A percentile compares a stretch with the other conserved stretches of the same genome.
Conservation (phyloP, 2,329 filamentous ascomycete species). For the Sclerotinia borealis region DNA sequence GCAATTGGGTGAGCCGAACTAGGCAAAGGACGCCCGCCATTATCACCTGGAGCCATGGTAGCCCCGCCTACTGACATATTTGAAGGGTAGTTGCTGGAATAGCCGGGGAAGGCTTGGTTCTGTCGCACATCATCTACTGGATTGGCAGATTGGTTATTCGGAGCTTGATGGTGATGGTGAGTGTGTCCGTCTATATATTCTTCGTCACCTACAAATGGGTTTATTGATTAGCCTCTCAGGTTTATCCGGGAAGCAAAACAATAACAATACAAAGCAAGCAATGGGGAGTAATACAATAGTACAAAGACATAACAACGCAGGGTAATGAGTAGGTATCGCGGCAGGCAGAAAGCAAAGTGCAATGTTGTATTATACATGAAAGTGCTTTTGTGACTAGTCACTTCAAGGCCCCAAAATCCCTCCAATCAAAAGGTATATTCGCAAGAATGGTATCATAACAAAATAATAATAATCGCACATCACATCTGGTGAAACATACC, state of each 20-base stretch:
- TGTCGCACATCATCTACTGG: conserved; percentile 64
- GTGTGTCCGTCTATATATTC: conserved; percentile 58
- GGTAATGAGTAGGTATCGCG: conserved; percentile 25
- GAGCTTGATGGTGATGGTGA: conserved; percentile 60
- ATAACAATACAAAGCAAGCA: conserved; percentile 16
- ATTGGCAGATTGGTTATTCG: conserved; percentile 44
- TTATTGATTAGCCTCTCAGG: conserved; percentile 30
- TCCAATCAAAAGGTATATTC: conserved; percentile 25
- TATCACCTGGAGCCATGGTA: conserved; percentile 52
- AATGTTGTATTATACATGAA: conserved; percentile 35
- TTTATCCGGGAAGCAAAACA: conserved; percentile 28
- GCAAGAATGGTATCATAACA: conserved; percentile 32
- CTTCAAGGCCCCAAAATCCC: conserved; percentile 15
- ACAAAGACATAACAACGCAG: conserved; percentile 27
- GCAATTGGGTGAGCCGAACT: conserved; percentile 37
- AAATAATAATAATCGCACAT: conserved; percentile 29
- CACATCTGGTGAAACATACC: conserved; percentile 93
- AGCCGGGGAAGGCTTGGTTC: conserved; percentile 67
- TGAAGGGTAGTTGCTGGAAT: conserved; percentile 57
- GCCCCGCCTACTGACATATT: conserved; percentile 49
- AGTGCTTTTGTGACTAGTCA: conserved; percentile 26
- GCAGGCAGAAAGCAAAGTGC: conserved; percentile 29
- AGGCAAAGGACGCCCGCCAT: conserved; percentile 45
- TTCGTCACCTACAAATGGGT: conserved; percentile 47
- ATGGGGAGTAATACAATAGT: conserved; percentile 24